Percentiles rank a stretch among this genome's conserved stretches.
phyloP scores from a whole-genome alignment of 441 rosid species.

The Lepidium campestre region DNA sequence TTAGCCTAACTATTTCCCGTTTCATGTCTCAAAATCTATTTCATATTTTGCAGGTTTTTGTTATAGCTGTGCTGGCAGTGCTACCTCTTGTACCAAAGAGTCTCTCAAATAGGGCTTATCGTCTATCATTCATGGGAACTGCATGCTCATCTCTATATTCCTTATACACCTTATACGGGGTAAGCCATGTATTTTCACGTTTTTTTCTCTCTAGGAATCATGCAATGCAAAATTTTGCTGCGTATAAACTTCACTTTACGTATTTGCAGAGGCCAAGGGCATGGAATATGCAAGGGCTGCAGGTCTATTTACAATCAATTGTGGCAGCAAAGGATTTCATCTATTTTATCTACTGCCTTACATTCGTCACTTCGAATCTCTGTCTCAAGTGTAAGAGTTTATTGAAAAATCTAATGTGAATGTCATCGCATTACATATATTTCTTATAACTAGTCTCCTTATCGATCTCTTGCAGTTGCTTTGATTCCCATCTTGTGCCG shows the following conservation, averaged over 20 bases:
- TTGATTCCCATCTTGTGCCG: conserved; percentile 85
- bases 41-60: conserved; percentile 60
- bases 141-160: conserved; percentile 78
- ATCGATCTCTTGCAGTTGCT: conserved; percentile 58
- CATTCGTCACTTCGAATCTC: conserved; percentile 82
- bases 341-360: conserved; percentile 80
- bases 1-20: neutral
- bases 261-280: conserved; percentile 75
- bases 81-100: conserved; percentile 68
- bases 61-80: conserved; percentile 85
- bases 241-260: conserved; percentile 6
- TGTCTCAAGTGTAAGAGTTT: conserved; percentile 75
- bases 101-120: conserved; percentile 80
- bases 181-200: conserved; percentile 28
- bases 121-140: conserved; percentile 91
- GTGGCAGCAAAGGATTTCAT: conserved; percentile 86
- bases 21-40: neutral
- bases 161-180: conserved; percentile 82
- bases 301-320: conserved; percentile 72
- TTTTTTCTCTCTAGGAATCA: conserved; percentile 6
- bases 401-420: neutral
- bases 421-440: neutral
- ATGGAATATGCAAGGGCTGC: conserved; percentile 85
- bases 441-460: neutral
- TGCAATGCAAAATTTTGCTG: conserved; percentile 5